Percentiles rank a stretch among this genome's conserved stretches.
phyloP scores from a whole-genome alignment of 306 rosid species.

The Sphenostylis stenocarpa region DNA sequence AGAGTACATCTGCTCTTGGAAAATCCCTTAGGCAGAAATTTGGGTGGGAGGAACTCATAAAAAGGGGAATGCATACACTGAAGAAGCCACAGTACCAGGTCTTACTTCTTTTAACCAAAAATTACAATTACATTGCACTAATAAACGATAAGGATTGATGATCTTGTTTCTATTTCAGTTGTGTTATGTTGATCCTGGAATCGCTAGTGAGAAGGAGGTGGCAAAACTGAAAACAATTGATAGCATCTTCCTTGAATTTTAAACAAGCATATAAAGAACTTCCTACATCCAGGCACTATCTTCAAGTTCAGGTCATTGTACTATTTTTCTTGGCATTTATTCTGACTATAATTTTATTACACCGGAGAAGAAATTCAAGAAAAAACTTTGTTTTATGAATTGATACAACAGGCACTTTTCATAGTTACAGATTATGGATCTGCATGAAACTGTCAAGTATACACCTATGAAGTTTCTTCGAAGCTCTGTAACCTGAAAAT shows the following conservation, averaged over 20 bases:
- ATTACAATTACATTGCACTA: neutral
- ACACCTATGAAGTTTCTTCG: conserved; percentile 37
- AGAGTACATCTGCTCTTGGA: conserved; percentile 68
- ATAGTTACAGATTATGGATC: neutral
- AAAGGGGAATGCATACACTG: conserved; percentile 72
- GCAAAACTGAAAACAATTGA: conserved; percentile 68
- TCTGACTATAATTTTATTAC: conserved; percentile 25
- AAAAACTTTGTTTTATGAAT: conserved; percentile 11
- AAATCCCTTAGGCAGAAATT: conserved; percentile 51
- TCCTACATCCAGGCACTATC: conserved; percentile 23
- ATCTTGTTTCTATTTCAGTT: conserved; percentile 53
- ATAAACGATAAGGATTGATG: conserved; percentile 26
- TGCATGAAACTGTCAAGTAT: neutral
- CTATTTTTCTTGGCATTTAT: conserved; percentile 9
- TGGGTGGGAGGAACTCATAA: conserved; percentile 73
- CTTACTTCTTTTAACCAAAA: conserved; percentile 7
- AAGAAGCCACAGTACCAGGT: conserved; percentile 86
- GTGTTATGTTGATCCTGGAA: conserved; percentile 79
- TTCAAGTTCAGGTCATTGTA: conserved; percentile 11
- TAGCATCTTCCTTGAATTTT: conserved; percentile 66
- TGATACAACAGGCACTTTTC: neutral
- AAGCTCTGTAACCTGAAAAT: conserved; percentile 65
- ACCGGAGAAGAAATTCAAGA: conserved; percentile 22
- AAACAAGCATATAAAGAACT: conserved; percentile 28
- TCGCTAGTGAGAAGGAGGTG: conserved; percentile 58